A percentile compares a stretch with the other conserved stretches of the same genome.
These are phyloP conservation scores for Amborella trichopoda DNA, from an alignment of 164 flowering plant species.

Conservation along the genomic window DNA sequence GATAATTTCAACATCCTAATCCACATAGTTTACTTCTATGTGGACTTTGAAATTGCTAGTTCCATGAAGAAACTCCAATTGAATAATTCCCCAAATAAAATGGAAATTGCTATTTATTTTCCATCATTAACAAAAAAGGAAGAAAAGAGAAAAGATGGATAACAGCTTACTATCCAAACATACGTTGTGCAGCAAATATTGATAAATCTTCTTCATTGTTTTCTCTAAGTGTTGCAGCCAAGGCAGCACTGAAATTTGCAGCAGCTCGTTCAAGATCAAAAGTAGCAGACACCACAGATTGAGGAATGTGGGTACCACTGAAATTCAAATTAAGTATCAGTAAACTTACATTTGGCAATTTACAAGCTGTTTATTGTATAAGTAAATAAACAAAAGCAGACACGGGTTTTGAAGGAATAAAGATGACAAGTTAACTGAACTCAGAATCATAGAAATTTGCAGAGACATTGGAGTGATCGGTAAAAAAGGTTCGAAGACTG, in stretches of 20 bases:
- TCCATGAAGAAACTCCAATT: too few species aligned
- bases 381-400: not conserved
- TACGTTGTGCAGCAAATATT: not conserved
- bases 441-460: constrained; percentile 1
- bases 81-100: too few species aligned
- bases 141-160: too few species aligned
- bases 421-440: not conserved
- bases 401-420: not conserved
- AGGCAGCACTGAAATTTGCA: not conserved
- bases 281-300: not conserved
- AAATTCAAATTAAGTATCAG: not conserved
- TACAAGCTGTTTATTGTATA: not conserved
- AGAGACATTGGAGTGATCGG: constrained; percentile 6
- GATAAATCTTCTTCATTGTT: constrained; percentile 1
- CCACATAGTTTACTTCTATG: too few species aligned
- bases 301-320: not conserved
- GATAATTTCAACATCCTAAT: too few species aligned
- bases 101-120: too few species aligned
- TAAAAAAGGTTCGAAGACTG: constrained; percentile 8
- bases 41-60: too few species aligned
- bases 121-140: too few species aligned
- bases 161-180: not conserved
- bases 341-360: not conserved
- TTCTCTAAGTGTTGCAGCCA: not conserved
- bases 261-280: not conserved